Evolutionary conservation across 1,284 basidiomycete genomes (phyloP).

Genomic region (Papiliotrema flavescens): DNA sequence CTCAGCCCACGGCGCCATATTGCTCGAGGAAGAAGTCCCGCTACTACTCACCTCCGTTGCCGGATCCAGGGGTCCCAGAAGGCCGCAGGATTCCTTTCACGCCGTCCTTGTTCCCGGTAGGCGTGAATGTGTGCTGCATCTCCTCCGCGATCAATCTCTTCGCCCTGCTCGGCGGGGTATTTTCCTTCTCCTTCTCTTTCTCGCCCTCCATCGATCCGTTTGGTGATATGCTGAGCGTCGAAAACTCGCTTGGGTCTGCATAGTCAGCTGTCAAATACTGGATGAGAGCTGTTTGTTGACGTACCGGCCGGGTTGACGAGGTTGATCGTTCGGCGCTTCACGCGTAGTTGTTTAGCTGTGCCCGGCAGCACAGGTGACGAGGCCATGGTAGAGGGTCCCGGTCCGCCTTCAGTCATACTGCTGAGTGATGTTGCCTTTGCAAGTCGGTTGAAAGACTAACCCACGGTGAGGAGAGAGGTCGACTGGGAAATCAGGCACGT

Average conservation of each 20-base stretch:
- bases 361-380: slow-evolving; percentile 25
- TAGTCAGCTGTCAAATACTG: slow-evolving; percentile 25
- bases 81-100: slow-evolving; percentile 32
- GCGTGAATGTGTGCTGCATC: slow-evolving; percentile 12
- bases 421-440: background rate
- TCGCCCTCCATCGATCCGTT: slow-evolving; percentile 4
- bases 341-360: slow-evolving; percentile 14
- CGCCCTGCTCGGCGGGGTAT: slow-evolving; percentile 6
- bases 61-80: slow-evolving; percentile 38
- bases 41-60: slow-evolving; percentile 33
- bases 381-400: slow-evolving; percentile 26
- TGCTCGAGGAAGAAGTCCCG: background rate
- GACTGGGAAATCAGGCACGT: background rate
- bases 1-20: background rate
- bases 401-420: slow-evolving; percentile 10
- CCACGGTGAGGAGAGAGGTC: background rate
- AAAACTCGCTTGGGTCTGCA: slow-evolving; percentile 6
- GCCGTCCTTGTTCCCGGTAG: slow-evolving; percentile 10
- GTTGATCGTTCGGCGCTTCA: slow-evolving; percentile 28
- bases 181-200: slow-evolving; percentile 4
- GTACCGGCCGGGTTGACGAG: slow-evolving; percentile 36
- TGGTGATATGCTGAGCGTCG: slow-evolving; percentile 11
- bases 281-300: slow-evolving; percentile 2
- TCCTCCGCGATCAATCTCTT: slow-evolving; percentile 2
- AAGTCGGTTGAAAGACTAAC: background rate